A percentile compares a stretch with the other conserved stretches of the same genome.
phyloP scores from a whole-genome alignment of 2,329 filamentous ascomycete genomes.

The Myriosclerotinia curreyana region DNA sequence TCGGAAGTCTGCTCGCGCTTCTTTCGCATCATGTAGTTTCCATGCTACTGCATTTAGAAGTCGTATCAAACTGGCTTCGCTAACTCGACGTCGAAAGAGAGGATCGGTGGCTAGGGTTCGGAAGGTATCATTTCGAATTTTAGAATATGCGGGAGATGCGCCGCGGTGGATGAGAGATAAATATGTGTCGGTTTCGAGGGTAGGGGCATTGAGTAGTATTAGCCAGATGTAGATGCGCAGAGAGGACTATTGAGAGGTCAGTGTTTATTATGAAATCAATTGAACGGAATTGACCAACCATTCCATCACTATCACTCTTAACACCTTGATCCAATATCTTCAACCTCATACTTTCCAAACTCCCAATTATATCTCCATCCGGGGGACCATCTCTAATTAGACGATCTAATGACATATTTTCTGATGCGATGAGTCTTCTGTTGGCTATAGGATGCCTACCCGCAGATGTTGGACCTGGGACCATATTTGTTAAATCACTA shows the following conservation, averaged over 20 bases:
- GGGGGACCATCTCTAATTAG: conserved; percentile 78
- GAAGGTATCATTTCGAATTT: conserved; percentile 98
- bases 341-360: conserved; percentile 67
- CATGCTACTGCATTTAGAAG: conserved; percentile 93
- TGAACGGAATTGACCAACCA: conserved; percentile 52
- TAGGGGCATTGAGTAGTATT: conserved; percentile 82
- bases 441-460: conserved; percentile 46
- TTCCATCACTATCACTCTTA: conserved; percentile 75
- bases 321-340: conserved; percentile 74
- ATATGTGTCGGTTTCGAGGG: conserved; percentile 83
- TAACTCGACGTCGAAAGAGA: conserved; percentile 92
- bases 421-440: conserved; percentile 50
- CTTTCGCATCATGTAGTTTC: conserved; percentile 79
- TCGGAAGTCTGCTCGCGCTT: conserved; percentile 37
- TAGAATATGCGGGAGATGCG: conserved; percentile 89
- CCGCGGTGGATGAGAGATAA: conserved; percentile 88
- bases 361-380: conserved; percentile 63
- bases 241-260: conserved; percentile 62
- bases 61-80: conserved; percentile 90
- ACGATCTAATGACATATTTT: conserved; percentile 65
- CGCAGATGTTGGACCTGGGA: conserved; percentile 42
- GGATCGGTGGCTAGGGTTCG: conserved; percentile 94
- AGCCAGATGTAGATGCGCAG: conserved; percentile 95
- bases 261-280: conserved; percentile 21
- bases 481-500: conserved; percentile 61